Conservation (phyloP, 192 early-diverging fungal genomes). For the Entomortierella parvispora region DNA sequence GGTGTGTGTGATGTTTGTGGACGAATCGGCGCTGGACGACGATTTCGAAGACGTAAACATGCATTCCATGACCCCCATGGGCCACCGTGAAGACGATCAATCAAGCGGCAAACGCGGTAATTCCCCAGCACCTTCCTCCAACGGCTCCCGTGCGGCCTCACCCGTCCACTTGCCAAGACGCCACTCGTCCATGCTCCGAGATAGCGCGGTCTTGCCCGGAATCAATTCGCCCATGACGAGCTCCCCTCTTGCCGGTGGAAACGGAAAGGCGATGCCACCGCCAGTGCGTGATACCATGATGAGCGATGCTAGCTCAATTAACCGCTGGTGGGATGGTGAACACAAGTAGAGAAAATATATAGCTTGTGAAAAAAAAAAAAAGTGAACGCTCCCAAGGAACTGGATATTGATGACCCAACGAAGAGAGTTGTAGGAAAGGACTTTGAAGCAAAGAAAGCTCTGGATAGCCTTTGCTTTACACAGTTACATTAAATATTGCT, state of each 20-base stretch:
- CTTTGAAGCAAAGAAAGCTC: too few relatives aligned
- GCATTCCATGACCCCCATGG: slow-evolving; percentile 51
- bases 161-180: slow-evolving; percentile 42
- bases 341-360: slow-evolving; percentile 3
- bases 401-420: not conserved
- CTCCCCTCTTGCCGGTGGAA: slow-evolving; percentile 49
- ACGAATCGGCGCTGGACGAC: slow-evolving; percentile 37
- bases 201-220: slow-evolving; percentile 21
- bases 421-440: too few relatives aligned
- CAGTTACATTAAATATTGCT: slow-evolving; percentile 4
- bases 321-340: slow-evolving; percentile 53
- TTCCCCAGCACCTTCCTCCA: slow-evolving; percentile 11
- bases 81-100: slow-evolving; percentile 36
- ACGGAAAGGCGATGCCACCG: not conserved
- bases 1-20: slow-evolving; percentile 72
- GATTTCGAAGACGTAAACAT: slow-evolving; percentile 53
- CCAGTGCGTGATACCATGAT: slow-evolving; percentile 46
- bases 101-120: not conserved
- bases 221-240: slow-evolving; percentile 15
- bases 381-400: too few relatives aligned
- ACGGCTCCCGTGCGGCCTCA: slow-evolving; percentile 28
- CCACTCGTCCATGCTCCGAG: slow-evolving; percentile 48
- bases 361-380: too few relatives aligned
- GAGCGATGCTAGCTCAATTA: slow-evolving; percentile 52
- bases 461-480: not conserved